These are phyloP conservation scores for Fusarium nisikadoi DNA, from an alignment of 2,329 filamentous ascomycete species.

Conservation along the genomic window DNA sequence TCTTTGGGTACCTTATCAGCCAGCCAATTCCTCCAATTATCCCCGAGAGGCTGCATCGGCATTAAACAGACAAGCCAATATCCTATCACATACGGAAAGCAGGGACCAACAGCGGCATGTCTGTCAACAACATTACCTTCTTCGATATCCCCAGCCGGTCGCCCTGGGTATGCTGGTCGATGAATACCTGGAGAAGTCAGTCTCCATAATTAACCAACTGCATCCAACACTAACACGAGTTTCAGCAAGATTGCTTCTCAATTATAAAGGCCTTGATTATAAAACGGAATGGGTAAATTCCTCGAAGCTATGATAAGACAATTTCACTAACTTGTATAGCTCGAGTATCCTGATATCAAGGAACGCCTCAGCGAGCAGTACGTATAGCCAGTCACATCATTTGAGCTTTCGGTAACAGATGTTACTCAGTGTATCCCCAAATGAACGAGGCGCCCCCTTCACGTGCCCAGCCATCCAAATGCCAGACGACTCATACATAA, in stretches of 20 bases:
- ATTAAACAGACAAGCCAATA: accelerated
- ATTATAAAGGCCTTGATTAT: slow-evolving; percentile 29
- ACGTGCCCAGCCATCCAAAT: slow-evolving; percentile 62
- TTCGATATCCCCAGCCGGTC: slow-evolving; percentile 29
- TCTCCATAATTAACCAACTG: accelerated
- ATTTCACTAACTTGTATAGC: not conserved
- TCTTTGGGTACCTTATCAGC: accelerated
- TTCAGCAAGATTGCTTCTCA: slow-evolving; percentile 27
- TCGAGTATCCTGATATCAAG: slow-evolving; percentile 31
- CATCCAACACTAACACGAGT: accelerated
- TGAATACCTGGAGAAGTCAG: slow-evolving; percentile 37
- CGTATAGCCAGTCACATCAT: accelerated
- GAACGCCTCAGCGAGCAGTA: slow-evolving; percentile 16
- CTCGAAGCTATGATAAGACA: accelerated
- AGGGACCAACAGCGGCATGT: not conserved
- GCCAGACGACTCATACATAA: slow-evolving; percentile 66
- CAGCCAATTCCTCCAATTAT: not conserved
- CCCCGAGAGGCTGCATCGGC: not conserved
- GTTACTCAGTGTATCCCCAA: slow-evolving; percentile 11
- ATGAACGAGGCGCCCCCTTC: not conserved
- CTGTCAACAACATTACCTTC: not conserved
- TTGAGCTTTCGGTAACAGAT: not conserved
- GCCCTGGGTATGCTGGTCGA: slow-evolving; percentile 33
- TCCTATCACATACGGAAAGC: not conserved
- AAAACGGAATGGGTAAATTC: slow-evolving; percentile 29